phyloP scores from a whole-genome alignment of 768 basidiomycete species.

The button mushroom (Agaricus bisporus) region DNA sequence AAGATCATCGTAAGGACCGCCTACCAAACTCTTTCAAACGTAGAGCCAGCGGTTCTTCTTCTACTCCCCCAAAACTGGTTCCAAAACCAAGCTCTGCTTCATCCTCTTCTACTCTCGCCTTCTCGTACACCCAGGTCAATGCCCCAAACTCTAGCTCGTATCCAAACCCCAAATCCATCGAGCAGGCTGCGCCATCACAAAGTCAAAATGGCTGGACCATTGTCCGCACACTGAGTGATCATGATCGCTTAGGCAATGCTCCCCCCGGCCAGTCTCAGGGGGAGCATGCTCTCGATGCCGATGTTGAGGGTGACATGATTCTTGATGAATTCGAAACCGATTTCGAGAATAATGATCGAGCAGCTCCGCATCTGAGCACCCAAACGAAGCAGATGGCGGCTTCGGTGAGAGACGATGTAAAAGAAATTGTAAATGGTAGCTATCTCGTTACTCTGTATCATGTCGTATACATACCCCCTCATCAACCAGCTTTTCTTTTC shows the following conservation, averaged over 20 bases:
- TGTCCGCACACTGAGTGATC: conserved; percentile 36
- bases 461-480: conserved; percentile 11
- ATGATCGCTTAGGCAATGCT: conserved; percentile 13
- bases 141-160: conserved; percentile 75
- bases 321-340: conserved; percentile 72
- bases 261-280: conserved; percentile 17
- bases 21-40: conserved; percentile 40
- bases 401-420: conserved; percentile 57
- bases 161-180: conserved; percentile 31
- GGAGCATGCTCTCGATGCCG: conserved; percentile 42
- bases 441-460: conserved; percentile 9
- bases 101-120: conserved; percentile 65
- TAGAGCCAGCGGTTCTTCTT: conserved; percentile 17
- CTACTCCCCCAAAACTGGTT: conserved; percentile 47
- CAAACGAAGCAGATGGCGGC: conserved; percentile 42
- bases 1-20: conserved; percentile 45
- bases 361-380: conserved; percentile 17
- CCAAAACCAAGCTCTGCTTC: conserved; percentile 37
- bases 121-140: conserved; percentile 76
- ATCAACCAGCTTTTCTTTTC: conserved; percentile 21
- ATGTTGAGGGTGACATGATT: conserved; percentile 72
- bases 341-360: conserved; percentile 19
- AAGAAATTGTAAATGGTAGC: conserved; percentile 74
- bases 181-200: conserved; percentile 14
- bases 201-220: conserved; percentile 76